Conservation (phyloP, 345 rosid species). For the Bruguiera sexangula region DNA sequence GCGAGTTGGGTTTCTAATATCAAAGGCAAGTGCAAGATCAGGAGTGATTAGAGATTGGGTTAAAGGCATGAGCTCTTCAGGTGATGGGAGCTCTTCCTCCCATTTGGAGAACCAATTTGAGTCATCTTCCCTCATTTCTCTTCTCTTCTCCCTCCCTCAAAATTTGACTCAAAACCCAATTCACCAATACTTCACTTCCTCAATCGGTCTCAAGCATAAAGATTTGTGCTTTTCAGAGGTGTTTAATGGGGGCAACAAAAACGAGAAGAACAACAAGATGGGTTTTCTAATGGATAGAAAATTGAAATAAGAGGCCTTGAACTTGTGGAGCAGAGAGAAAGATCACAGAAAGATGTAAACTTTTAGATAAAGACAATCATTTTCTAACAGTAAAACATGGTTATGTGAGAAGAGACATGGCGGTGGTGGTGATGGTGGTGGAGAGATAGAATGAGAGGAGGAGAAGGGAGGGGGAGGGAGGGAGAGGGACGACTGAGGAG, state of each 20-base stretch:
- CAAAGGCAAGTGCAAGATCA: constrained; percentile 91
- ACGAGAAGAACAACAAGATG: not conserved
- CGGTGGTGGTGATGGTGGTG: not conserved
- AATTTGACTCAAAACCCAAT: constrained; percentile 21
- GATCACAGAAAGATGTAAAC: not conserved
- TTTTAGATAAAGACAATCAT: not conserved
- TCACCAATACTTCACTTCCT: constrained; percentile 6
- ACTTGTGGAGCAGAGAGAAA: not conserved
- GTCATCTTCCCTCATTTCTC: constrained; percentile 68
- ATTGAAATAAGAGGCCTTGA: not conserved
- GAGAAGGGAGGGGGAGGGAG: not conserved
- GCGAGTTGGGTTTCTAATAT: constrained; percentile 45
- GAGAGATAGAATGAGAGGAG: not conserved
- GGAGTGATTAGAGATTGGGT: constrained; percentile 87
- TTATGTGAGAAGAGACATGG: not conserved
- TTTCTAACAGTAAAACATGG: not conserved
- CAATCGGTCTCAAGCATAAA: not conserved
- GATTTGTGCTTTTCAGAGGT: not conserved
- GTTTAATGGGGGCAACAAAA: not conserved
- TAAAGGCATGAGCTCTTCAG: constrained; percentile 83
- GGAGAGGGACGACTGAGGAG: not conserved
- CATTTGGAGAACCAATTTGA: constrained; percentile 77
- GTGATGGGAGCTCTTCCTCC: constrained; percentile 89
- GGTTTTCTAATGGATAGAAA: not conserved
- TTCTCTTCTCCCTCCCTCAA: not conserved